Percentiles rank a stretch among this genome's conserved stretches.
Evolutionary conservation across 345 rosid species (phyloP).

Genomic region (Euphorbia lathyris): DNA sequence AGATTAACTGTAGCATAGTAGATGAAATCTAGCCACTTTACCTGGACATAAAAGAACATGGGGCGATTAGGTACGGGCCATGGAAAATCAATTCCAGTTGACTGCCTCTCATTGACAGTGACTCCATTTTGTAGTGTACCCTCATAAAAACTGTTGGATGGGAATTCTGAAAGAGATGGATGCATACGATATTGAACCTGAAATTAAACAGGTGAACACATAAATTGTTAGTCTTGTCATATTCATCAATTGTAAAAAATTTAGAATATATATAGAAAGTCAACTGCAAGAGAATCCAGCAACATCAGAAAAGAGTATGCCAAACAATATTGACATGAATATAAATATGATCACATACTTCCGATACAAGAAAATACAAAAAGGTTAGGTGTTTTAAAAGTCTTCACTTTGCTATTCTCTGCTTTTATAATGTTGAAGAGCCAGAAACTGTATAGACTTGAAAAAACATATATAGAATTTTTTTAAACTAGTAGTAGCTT

Average conservation of each 20-base stretch:
- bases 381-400: too few species aligned
- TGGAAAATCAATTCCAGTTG: conserved; percentile 96
- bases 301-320: background rate
- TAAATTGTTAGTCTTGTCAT: conserved; percentile 11
- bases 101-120: conserved; percentile 89
- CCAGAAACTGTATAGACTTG: too few species aligned
- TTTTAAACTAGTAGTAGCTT: too few species aligned
- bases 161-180: conserved; percentile 95
- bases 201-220: conserved; percentile 18
- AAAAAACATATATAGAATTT: too few species aligned
- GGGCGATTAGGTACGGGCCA: conserved; percentile 99
- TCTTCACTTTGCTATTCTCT: too few species aligned
- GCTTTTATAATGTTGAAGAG: too few species aligned
- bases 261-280: too few species aligned
- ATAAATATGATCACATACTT: background rate
- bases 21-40: conserved; percentile 13
- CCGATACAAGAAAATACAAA: background rate
- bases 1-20: conserved; percentile 3
- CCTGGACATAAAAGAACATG: conserved; percentile 99
- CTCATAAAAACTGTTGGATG: conserved; percentile 97
- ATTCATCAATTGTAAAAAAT: conserved; percentile 1
- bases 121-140: conserved; percentile 99
- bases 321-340: background rate
- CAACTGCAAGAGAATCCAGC: background rate
- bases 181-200: conserved; percentile 99